Conservation (phyloP, 257 asterid genomes). For the Mentha longifolia region DNA sequence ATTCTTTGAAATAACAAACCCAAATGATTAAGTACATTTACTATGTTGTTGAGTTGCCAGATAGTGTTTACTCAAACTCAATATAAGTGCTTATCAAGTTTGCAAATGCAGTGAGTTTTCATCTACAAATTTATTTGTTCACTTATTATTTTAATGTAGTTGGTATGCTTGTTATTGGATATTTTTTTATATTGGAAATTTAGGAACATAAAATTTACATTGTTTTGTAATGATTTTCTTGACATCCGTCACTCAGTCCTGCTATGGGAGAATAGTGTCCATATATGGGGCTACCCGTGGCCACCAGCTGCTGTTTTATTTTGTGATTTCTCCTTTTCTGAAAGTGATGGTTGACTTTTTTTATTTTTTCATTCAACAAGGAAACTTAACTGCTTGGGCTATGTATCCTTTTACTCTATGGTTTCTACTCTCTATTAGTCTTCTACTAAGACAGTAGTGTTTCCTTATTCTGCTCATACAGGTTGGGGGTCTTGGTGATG, state of each 20-base stretch:
- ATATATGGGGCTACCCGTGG: neutral
- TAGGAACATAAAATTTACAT: neutral
- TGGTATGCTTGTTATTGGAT: neutral
- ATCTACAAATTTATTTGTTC: neutral
- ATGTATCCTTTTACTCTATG: constrained; percentile 26
- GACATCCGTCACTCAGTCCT: constrained; percentile 17
- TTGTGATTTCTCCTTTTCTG: constrained; percentile 18
- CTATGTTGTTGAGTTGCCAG: constrained; percentile 15
- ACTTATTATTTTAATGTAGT: constrained; percentile 1
- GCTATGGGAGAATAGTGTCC: constrained; percentile 5
- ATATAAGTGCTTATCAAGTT: constrained; percentile 5
- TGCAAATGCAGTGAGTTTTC: neutral
- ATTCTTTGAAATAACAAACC: constrained; percentile 10
- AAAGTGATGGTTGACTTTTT: constrained; percentile 7
- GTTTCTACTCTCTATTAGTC: neutral
- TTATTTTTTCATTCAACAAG: constrained; percentile 3
- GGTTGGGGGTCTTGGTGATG: constrained; percentile 99
- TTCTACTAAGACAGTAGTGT: constrained; percentile 15
- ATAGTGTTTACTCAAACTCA: constrained; percentile 13
- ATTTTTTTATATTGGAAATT: neutral
- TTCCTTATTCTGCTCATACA: constrained; percentile 43
- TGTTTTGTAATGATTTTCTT: constrained; percentile 1
- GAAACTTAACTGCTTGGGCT: constrained; percentile 6
- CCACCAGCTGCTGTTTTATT: constrained; percentile 18
- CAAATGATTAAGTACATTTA: constrained; percentile 5